Evolutionary conservation across 306 rosid species (phyloP).

Genomic region (Vigna nakashimae): DNA sequence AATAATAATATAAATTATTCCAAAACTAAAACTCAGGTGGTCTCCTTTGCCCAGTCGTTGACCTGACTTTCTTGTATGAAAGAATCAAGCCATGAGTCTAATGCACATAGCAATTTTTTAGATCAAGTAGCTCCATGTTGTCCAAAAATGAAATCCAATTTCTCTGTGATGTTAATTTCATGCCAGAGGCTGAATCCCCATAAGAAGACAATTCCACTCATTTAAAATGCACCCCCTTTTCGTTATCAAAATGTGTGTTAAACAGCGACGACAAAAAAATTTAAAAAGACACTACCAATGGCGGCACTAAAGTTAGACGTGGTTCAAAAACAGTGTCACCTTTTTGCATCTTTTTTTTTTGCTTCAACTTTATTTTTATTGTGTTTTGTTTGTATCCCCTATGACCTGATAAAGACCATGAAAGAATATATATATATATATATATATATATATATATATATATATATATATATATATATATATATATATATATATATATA

Average conservation of each 20-base stretch:
- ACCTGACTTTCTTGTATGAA: neutral
- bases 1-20: neutral
- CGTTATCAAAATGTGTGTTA: conserved; percentile 29
- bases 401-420: no score
- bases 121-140: neutral
- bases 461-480: no score
- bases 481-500: no score
- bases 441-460: no score
- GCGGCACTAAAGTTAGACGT: conserved; percentile 48
- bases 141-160: conserved; percentile 5
- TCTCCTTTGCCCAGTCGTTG: neutral
- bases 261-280: neutral
- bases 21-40: conserved; percentile 11
- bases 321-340: conserved; percentile 39
- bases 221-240: conserved; percentile 25
- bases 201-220: conserved; percentile 36
- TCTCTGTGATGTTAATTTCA: neutral
- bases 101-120: neutral
- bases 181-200: conserved; percentile 3
- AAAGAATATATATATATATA: no score
- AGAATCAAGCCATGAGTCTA: neutral
- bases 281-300: conserved; percentile 33
- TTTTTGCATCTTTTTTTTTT: conserved; percentile 32
- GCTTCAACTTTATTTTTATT: conserved; percentile 1
- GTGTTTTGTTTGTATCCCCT: no score